Evolutionary conservation across 139 green algal species (phyloP).

Genomic region (Micractinium sp.): DNA sequence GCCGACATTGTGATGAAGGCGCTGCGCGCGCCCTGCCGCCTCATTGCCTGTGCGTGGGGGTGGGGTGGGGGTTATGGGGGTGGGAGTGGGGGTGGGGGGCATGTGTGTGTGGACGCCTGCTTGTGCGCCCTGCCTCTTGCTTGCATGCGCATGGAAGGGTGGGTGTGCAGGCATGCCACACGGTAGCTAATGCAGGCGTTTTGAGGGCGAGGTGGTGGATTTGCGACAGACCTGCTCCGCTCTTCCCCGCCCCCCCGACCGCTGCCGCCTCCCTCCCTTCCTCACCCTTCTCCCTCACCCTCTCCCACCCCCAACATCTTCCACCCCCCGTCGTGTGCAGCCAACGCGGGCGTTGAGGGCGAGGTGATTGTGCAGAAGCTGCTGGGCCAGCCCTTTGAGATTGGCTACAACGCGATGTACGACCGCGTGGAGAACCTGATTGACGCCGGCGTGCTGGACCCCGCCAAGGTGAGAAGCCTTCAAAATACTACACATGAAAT

Average conservation of each 20-base stretch:
- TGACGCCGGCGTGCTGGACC: conserved; percentile 94
- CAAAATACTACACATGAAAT: too few species aligned
- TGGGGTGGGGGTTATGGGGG: background rate
- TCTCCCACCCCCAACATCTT: too few species aligned
- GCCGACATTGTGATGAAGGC: conserved; percentile 96
- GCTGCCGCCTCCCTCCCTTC: background rate
- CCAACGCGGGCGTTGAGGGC: conserved; percentile 92
- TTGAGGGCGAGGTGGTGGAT: too few species aligned
- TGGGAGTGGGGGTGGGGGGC: background rate
- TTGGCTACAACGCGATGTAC: conserved; percentile 93
- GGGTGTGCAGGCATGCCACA: background rate
- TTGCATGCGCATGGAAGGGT: background rate
- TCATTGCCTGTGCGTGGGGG: conserved; percentile 61
- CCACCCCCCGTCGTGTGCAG: conserved; percentile 40
- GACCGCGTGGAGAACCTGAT: conserved; percentile 81
- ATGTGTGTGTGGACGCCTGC: too few species aligned
- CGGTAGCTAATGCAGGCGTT: too few species aligned
- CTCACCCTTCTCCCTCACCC: background rate
- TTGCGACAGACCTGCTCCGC: too few species aligned
- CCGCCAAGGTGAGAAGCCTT: conserved; percentile 80
- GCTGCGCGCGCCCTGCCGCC: conserved; percentile 61
- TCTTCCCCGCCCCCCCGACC: too few species aligned
- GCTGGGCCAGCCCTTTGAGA: conserved; percentile 83
- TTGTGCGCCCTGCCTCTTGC: too few species aligned
- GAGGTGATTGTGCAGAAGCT: conserved; percentile 94